A percentile compares a stretch with the other conserved stretches of the same genome.
phyloP scores from a whole-genome alignment of 2,329 filamentous ascomycete genomes.

The Penicillium psychrosexuale region DNA sequence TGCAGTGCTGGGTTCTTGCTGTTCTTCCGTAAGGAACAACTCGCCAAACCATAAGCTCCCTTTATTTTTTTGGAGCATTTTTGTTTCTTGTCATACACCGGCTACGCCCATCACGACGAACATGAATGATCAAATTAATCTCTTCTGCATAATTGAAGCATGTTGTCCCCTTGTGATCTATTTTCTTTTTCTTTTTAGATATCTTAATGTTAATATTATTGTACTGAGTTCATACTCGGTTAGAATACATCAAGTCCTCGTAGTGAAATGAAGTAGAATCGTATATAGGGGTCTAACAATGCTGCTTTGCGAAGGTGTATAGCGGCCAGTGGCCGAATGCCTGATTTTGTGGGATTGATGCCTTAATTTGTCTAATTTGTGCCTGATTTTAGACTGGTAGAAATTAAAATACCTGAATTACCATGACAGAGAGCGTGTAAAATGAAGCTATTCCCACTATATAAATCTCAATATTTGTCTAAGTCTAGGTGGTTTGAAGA shows the following conservation, averaged over 20 bases:
- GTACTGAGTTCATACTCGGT: not conserved
- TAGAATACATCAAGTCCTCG: not conserved
- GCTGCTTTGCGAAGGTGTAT: too few species aligned
- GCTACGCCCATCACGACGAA: conserved; percentile 1
- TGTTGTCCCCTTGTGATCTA: not conserved
- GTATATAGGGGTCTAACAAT: too few species aligned
- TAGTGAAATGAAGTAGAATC: not conserved
- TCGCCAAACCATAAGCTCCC: conserved; percentile 39
- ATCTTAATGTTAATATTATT: conserved; percentile 7
- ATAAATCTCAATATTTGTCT: too few species aligned
- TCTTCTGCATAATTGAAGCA: conserved; percentile 3
- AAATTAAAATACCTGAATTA: too few species aligned
- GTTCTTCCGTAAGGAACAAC: conserved; percentile 47
- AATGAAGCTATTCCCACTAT: too few species aligned
- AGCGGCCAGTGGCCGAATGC: too few species aligned
- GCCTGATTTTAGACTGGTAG: too few species aligned
- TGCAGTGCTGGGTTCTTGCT: conserved; percentile 39
- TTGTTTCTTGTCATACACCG: not conserved
- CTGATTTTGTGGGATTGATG: too few species aligned
- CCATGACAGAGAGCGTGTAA: too few species aligned
- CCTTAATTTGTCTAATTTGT: too few species aligned
- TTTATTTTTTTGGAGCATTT: not conserved
- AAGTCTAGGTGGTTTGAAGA: too few species aligned
- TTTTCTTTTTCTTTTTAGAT: not conserved
- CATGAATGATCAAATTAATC: conserved; percentile 2